Evolutionary conservation across 2,329 filamentous ascomycete genomes (phyloP).

Genomic region (Tolypocladium tundrense): DNA sequence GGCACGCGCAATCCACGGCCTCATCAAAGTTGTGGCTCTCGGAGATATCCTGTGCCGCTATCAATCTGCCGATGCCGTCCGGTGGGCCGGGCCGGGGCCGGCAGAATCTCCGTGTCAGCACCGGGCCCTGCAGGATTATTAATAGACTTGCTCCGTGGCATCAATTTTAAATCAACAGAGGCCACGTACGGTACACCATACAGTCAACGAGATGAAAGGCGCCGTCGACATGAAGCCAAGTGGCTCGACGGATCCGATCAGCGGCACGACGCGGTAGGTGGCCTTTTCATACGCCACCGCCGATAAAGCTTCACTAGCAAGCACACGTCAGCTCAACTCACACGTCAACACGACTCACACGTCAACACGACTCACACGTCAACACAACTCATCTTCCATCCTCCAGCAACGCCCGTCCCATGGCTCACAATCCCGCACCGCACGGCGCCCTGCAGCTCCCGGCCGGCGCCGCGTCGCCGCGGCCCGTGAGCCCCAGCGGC

Average conservation of each 20-base stretch:
- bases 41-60: neutral
- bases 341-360: no score
- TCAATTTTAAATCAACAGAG: neutral
- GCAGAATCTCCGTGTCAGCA: neutral
- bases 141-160: neutral
- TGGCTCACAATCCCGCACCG: neutral
- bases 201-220: neutral
- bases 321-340: no score
- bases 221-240: neutral
- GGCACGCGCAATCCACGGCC: no score
- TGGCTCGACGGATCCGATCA: neutral
- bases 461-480: neutral
- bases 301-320: neutral
- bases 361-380: no score
- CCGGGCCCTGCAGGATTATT: neutral
- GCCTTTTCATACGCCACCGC: neutral
- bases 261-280: neutral
- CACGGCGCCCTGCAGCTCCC: neutral
- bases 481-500: constrained; percentile 10
- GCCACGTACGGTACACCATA: neutral
- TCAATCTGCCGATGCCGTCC: neutral
- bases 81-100: neutral
- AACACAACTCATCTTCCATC: no score
- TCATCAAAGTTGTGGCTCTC: neutral
- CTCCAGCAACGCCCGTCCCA: neutral